Conservation (phyloP, 345 rosid species). For the Acer negundo region DNA sequence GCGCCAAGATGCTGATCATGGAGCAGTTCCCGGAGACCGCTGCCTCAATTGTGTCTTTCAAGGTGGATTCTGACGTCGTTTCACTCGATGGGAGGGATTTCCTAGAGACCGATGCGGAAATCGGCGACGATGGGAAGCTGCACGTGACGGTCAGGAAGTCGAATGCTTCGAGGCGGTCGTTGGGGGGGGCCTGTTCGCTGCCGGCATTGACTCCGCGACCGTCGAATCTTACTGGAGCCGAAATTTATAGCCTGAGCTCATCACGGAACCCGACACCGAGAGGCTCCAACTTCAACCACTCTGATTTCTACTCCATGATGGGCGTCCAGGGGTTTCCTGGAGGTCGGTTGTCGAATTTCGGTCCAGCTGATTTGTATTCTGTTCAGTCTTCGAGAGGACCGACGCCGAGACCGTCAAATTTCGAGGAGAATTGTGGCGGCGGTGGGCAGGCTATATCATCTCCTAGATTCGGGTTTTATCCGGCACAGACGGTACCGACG, state of each 20-base stretch:
- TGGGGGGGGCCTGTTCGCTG: constrained; percentile 53
- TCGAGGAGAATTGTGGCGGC: constrained; percentile 62
- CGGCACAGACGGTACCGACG: constrained; percentile 57
- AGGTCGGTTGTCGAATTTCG: constrained; percentile 74
- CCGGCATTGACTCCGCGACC: constrained; percentile 80
- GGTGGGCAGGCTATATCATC: constrained; percentile 43
- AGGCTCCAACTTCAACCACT: constrained; percentile 86
- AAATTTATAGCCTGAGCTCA: constrained; percentile 86
- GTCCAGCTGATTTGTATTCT: constrained; percentile 77
- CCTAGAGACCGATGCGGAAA: constrained; percentile 82
- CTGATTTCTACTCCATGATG: constrained; percentile 88
- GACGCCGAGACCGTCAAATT: constrained; percentile 79
- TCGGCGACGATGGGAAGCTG: constrained; percentile 85
- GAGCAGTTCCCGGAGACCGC: constrained; percentile 98
- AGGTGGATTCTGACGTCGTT: constrained; percentile 86
- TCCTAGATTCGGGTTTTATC: constrained; percentile 76
- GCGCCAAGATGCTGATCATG: constrained; percentile 80
- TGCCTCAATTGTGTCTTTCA: constrained; percentile 85
- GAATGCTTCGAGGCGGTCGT: constrained; percentile 72
- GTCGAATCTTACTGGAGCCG: constrained; percentile 89
- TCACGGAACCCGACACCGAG: constrained; percentile 82
- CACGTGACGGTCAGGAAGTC: constrained; percentile 91
- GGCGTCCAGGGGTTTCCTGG: constrained; percentile 69
- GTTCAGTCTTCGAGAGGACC: constrained; percentile 81
- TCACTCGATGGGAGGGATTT: constrained; percentile 81